Conservation (phyloP, 371 early-diverging fungal species). For the Fennellomyces sp. region DNA sequence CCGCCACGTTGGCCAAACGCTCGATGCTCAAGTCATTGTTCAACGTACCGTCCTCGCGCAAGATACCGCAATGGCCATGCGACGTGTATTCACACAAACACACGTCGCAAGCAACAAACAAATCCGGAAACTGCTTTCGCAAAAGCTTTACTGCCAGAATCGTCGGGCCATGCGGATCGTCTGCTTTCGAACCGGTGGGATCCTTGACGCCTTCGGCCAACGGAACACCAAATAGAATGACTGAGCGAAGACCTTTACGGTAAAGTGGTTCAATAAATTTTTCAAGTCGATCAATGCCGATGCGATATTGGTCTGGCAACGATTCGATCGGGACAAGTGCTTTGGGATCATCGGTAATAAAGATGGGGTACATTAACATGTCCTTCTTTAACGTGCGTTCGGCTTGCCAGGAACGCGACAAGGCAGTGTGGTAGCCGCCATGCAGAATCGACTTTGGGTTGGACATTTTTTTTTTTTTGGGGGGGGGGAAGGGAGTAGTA, state of each 20-base stretch:
- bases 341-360: constrained; percentile 84
- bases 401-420: constrained; percentile 83
- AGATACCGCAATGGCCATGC: constrained; percentile 95
- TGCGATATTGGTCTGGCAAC: constrained; percentile 89
- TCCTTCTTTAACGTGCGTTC: constrained; percentile 68
- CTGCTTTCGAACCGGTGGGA: constrained; percentile 77
- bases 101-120: constrained; percentile 94
- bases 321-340: constrained; percentile 77
- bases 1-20: constrained; percentile 84
- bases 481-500: neutral
- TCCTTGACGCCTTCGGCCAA: constrained; percentile 76
- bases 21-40: constrained; percentile 79
- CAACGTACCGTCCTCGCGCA: constrained; percentile 81
- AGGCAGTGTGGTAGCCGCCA: constrained; percentile 84
- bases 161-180: constrained; percentile 87
- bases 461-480: constrained; percentile 19
- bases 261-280: constrained; percentile 82
- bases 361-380: constrained; percentile 92
- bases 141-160: constrained; percentile 83
- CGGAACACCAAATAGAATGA: constrained; percentile 96
- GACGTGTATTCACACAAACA: constrained; percentile 96
- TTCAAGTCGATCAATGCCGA: constrained; percentile 79
- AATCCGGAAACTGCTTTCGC: constrained; percentile 75
- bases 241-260: constrained; percentile 82
- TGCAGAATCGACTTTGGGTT: constrained; percentile 72